Conservation (phyloP, 495 filamentous ascomycete species). For the Talaromyces stipitatus region DNA sequence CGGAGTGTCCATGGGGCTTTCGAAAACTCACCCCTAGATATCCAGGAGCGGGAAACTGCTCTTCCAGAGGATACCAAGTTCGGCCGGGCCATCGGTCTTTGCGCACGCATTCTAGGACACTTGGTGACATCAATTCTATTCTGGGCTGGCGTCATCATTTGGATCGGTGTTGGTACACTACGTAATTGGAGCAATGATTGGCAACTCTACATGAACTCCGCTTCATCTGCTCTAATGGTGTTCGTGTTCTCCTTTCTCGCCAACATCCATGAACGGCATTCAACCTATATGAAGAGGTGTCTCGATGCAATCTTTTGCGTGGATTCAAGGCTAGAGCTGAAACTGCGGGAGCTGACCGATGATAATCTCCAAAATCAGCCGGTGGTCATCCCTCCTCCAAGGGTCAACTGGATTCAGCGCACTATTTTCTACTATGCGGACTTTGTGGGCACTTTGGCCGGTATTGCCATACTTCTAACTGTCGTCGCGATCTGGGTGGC, state of each 20-base stretch:
- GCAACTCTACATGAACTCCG: constrained; percentile 35
- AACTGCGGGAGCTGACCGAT: constrained; percentile 19
- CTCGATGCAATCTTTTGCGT: constrained; percentile 25
- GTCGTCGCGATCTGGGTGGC: constrained; percentile 23
- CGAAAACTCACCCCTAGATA: constrained; percentile 5
- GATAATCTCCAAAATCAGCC: constrained; percentile 16
- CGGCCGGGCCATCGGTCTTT: constrained; percentile 12
- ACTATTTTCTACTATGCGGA: constrained; percentile 28
- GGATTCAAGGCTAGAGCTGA: constrained; percentile 25
- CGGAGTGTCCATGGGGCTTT: constrained; percentile 2
- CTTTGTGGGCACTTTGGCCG: constrained; percentile 26
- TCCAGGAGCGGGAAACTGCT: constrained; percentile 9
- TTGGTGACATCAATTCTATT: constrained; percentile 18
- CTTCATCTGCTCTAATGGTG: constrained; percentile 26
- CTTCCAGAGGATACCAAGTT: constrained; percentile 11
- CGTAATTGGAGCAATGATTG: constrained; percentile 22
- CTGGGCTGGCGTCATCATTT: constrained; percentile 28
- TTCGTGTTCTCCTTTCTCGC: constrained; percentile 30
- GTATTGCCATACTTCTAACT: constrained; percentile 20
- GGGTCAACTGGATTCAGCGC: constrained; percentile 16
- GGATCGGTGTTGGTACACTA: constrained; percentile 24
- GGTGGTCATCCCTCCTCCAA: constrained; percentile 17
- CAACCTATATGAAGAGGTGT: constrained; percentile 19
- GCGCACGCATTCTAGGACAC: constrained; percentile 20
- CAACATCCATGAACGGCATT: constrained; percentile 28